Base-by-base conservation (phyloP, 2,329 filamentous ascomycete genomes). In the Aspergillus sp. region DNA sequence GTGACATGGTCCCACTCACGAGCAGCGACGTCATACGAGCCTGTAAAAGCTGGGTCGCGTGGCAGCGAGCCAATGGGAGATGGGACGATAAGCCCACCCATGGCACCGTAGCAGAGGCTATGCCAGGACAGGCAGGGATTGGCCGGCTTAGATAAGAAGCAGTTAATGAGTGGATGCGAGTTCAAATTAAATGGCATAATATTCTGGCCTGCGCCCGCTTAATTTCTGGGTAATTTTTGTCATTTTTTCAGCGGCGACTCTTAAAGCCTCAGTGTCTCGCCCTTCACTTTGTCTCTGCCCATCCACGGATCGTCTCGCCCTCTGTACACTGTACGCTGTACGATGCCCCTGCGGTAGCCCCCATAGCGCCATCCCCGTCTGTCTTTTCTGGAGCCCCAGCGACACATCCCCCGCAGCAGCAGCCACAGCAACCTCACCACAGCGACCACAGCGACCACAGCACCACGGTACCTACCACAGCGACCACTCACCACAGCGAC, bases 331-430 rank as follows among this genome's bases (percentile, higher is more conserved):
- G 38, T 26, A 30, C 26, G 9, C 38, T 38, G 32, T 53, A 48
- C 43, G 18, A 53, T 53, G 51, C 51, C 51, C 51, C 11, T 39
- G 51, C 51, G 39, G 43, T 53, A 53, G 32, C 22, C 43, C 50
- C 51, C 51, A 53, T 53, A 53, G 51, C 51, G 43, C 51, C 51
- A 45, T 15, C 17, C 34, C 39, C 42, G 9, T 15, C 32, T 9
- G 15, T 41, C 26, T 12, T 17, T 12, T 20, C 15, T n/a, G 12
- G n/a, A 45, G 17, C 50, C 51, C 32, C 32, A 47, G 51, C 48
- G 24, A 42, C 48, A 51, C 20, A 20, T 42, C 48, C 48, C 48
- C 13, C 13, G 48, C 50, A 36, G 51, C 42, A 32, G 41, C 30
- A 30, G 5, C n/a, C 50, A 20, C 13, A 9, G 9, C 39, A 17